Percentiles rank a stretch among this genome's conserved stretches.
phyloP scores from a whole-genome alignment of 108 stramenopile species.

The Discostella pseudostelligera region DNA sequence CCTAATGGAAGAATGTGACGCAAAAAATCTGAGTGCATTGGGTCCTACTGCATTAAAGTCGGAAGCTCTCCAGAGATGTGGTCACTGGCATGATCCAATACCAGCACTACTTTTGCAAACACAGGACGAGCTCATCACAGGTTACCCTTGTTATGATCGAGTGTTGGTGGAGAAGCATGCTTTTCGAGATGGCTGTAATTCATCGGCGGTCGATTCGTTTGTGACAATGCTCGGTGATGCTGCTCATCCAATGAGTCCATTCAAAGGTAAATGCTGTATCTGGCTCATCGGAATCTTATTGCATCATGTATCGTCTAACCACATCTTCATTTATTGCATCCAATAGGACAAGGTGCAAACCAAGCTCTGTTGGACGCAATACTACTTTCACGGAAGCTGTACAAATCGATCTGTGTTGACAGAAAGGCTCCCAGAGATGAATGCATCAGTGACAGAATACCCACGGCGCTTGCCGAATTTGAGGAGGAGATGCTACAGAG shows the following conservation, averaged over 20 bases:
- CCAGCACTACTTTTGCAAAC: slow-evolving; percentile 54
- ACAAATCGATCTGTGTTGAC: slow-evolving; percentile 18
- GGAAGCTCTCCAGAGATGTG: slow-evolving; percentile 61
- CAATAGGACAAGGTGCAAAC: slow-evolving; percentile 82
- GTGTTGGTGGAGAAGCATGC: slow-evolving; percentile 43
- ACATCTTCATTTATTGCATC: not conserved
- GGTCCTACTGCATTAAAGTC: slow-evolving; percentile 59
- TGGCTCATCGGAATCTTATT: not conserved
- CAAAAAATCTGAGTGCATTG: slow-evolving; percentile 41
- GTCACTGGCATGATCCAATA: slow-evolving; percentile 70
- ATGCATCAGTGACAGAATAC: slow-evolving; percentile 13
- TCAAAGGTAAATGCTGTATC: slow-evolving; percentile 47
- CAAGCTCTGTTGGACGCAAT: slow-evolving; percentile 82
- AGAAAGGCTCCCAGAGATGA: slow-evolving; percentile 7
- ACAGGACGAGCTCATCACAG: slow-evolving; percentile 63
- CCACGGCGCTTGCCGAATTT: slow-evolving; percentile 45
- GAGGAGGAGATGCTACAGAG: slow-evolving; percentile 64
- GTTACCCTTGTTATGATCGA: slow-evolving; percentile 88
- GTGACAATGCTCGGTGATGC: slow-evolving; percentile 81
- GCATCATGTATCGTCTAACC: not conserved
- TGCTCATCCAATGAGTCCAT: slow-evolving; percentile 85
- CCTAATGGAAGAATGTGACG: slow-evolving; percentile 62
- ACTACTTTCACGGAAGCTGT: slow-evolving; percentile 56
- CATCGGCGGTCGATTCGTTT: slow-evolving; percentile 2
- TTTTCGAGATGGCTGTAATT: slow-evolving; percentile 27